Percentiles rank a stretch among this genome's conserved stretches.
Conservation (phyloP, 2,329 filamentous ascomycete genomes). For the Penicillium freii region DNA sequence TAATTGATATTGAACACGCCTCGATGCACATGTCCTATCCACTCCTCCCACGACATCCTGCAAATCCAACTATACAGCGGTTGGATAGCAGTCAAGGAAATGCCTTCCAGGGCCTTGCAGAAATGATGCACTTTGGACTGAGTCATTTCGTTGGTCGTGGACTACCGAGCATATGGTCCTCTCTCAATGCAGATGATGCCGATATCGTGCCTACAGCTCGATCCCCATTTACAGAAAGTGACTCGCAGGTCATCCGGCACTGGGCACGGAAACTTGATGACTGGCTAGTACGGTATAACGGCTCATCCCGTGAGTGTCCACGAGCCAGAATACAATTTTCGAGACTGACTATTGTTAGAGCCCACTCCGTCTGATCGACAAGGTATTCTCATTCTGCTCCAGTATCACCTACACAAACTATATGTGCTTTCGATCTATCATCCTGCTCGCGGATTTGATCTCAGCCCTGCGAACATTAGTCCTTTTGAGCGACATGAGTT, state of each 20-base stretch:
- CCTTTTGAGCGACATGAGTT: constrained; percentile 29
- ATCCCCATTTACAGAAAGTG: constrained; percentile 27
- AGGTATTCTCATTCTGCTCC: constrained; percentile 31
- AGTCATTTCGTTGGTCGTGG: constrained; percentile 32
- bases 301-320: constrained; percentile 24
- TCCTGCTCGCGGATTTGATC: constrained; percentile 30
- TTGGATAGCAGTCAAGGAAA: constrained; percentile 23
- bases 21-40: constrained; percentile 34
- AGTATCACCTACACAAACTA: constrained; percentile 33
- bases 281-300: constrained; percentile 32
- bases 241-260: constrained; percentile 28
- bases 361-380: constrained; percentile 30
- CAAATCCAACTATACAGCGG: constrained; percentile 18
- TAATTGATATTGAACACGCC: constrained; percentile 33
- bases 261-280: constrained; percentile 32
- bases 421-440: constrained; percentile 34
- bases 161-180: constrained; percentile 31
- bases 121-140: constrained; percentile 33
- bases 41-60: constrained; percentile 27
- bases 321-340: not conserved
- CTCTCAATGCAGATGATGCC: constrained; percentile 22
- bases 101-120: constrained; percentile 28
- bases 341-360: constrained; percentile 12
- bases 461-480: constrained; percentile 29
- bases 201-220: constrained; percentile 11